Evolutionary conservation across 1,284 basidiomycete species (phyloP).

Genomic region (Agaricales sp.): DNA sequence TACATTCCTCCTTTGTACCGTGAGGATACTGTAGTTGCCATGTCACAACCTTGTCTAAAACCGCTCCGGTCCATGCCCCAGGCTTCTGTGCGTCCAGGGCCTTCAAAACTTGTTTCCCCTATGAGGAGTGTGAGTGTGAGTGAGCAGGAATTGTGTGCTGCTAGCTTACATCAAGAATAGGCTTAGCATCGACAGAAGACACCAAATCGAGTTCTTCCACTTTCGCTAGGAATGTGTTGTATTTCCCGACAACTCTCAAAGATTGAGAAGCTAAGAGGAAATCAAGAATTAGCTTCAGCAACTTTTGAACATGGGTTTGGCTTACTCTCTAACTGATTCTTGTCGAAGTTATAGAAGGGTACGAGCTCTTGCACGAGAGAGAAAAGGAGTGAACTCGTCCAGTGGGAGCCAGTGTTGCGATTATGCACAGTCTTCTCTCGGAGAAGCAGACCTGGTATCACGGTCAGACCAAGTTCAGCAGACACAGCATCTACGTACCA

Average conservation of each 20-base stretch:
- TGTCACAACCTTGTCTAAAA: conserved; percentile 56
- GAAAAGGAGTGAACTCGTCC: conserved; percentile 68
- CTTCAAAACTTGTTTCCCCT: conserved; percentile 66
- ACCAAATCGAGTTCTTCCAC: conserved; percentile 57
- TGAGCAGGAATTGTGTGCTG: conserved; percentile 1
- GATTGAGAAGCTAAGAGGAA: no score
- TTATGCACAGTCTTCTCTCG: conserved; percentile 62
- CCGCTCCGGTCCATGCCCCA: conserved; percentile 60
- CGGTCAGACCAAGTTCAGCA: neutral
- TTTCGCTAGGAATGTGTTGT: conserved; percentile 52
- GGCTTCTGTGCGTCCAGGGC: conserved; percentile 45
- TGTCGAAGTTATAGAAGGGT: conserved; percentile 34
- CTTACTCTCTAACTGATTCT: conserved; percentile 42
- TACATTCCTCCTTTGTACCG: conserved; percentile 55
- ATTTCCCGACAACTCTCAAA: conserved; percentile 47
- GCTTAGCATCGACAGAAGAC: conserved; percentile 52
- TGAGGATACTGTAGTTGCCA: conserved; percentile 79
- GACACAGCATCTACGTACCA: conserved; percentile 32
- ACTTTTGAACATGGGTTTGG: no score
- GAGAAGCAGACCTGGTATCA: conserved; percentile 48
- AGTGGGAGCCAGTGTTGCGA: conserved; percentile 48
- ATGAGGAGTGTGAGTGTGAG: conserved; percentile 6
- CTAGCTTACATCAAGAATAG: conserved; percentile 66
- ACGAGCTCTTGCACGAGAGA: conserved; percentile 66
- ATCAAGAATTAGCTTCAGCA: no score